A percentile compares a stretch with the other conserved stretches of the same genome.
phyloP scores from a whole-genome alignment of 2,329 filamentous ascomycete genomes.

The Penicillium fuscoglaucum region DNA sequence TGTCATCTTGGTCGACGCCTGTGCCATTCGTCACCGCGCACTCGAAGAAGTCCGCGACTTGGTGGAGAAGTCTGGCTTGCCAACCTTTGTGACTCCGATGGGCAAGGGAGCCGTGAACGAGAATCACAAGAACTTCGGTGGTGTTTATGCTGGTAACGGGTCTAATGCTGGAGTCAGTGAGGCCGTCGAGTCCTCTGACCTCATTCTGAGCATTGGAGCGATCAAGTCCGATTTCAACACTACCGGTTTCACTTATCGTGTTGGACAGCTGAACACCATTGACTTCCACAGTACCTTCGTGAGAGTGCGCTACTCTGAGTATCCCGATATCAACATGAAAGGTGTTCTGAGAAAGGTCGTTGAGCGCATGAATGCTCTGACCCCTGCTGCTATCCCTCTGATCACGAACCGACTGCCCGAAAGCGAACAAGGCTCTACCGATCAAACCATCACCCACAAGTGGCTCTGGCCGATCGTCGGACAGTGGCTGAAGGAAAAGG shows the following conservation, averaged over 20 bases:
- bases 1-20: conserved; percentile 79
- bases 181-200: conserved; percentile 43
- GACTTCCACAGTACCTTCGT: conserved; percentile 78
- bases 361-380: conserved; percentile 58
- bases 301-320: conserved; percentile 75
- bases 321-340: conserved; percentile 76
- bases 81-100: conserved; percentile 87
- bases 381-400: conserved; percentile 53
- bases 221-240: conserved; percentile 51
- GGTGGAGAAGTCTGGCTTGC: conserved; percentile 70
- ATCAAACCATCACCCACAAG: conserved; percentile 51
- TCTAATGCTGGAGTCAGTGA: conserved; percentile 57
- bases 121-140: conserved; percentile 71
- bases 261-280: conserved; percentile 76
- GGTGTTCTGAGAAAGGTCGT: conserved; percentile 74
- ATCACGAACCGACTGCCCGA: conserved; percentile 56
- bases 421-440: conserved; percentile 32
- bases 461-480: conserved; percentile 74
- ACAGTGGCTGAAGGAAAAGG: conserved; percentile 68
- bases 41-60: conserved; percentile 71
- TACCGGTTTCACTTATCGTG: conserved; percentile 78
- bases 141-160: conserved; percentile 80
- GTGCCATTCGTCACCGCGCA: conserved; percentile 74
- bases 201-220: conserved; percentile 46
- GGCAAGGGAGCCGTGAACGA: conserved; percentile 84